Conservation (phyloP, 2,329 filamentous ascomycete genomes). For the Paraphaeosphaeria sporulosa region DNA sequence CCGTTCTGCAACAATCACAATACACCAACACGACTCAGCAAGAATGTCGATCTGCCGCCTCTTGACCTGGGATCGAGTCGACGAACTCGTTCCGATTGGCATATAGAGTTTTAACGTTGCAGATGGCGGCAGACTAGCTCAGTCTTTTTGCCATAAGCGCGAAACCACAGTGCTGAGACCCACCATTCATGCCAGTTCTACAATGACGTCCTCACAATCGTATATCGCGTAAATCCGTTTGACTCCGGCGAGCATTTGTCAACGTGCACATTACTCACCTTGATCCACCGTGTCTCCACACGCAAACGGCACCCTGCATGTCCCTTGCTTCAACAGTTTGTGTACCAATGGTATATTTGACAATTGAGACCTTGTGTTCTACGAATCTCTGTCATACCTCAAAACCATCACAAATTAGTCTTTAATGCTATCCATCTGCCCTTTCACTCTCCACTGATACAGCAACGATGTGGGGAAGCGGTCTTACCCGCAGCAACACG, state of each 20-base stretch:
- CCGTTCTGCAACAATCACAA: neutral
- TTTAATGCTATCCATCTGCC: neutral
- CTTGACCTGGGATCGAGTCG: neutral
- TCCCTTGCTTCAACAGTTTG: neutral
- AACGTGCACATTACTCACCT: conserved; percentile 3
- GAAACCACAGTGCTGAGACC: conserved; percentile 1
- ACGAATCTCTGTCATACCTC: neutral
- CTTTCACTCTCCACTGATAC: neutral
- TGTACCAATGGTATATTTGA: neutral
- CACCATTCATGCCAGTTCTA: neutral
- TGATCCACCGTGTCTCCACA: conserved; percentile 2
- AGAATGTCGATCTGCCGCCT: neutral
- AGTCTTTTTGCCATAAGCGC: neutral
- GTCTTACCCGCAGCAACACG: conserved; percentile 10
- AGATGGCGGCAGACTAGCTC: neutral
- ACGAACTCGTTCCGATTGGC: neutral
- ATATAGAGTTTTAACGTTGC: neutral
- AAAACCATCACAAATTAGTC: neutral
- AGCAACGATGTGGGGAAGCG: conserved; percentile 15
- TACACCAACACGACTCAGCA: conserved; percentile 4
- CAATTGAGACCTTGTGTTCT: neutral
- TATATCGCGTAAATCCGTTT: conserved; percentile 5
- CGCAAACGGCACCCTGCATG: neutral
- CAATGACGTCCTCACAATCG: neutral
- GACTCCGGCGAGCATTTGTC: conserved; percentile 9